Base-by-base conservation (phyloP, 2,329 filamentous ascomycete species). In the Ophiocordyceps camponoti-floridani region DNA sequence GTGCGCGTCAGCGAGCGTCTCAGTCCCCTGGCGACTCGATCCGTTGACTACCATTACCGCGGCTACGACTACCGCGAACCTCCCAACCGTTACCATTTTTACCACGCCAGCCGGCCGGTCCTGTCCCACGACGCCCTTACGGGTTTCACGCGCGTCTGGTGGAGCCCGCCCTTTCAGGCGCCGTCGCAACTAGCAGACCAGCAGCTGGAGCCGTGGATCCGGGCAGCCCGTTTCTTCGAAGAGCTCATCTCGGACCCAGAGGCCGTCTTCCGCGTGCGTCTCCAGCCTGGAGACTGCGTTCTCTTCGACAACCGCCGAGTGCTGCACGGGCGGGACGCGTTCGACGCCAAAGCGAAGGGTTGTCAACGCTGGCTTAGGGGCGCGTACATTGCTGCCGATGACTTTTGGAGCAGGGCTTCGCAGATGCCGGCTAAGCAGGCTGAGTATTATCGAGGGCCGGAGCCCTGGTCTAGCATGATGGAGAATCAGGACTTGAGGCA, bases 231-330 rank as follows among this genome's bases (percentile, higher is more conserved):
- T 31, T 55, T 58, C 2, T 86, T 94, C 53, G 70, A 77, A 43
- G 47, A 57, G 0, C 50, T 73, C 0, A 61, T 91, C 23, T 78
- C 84, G 50, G 56, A 66, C 1, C 62, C 69, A 0, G 56, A 65
- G 4, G 74, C 74, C 47, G 61, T 86, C 44, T 82, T 80, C 55
- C 72, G 89, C 65, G 69, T 81, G 47, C 81, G 81, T 60, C 67
- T 95, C 60, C 66, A 77, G 45, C 77, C 83, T 4, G 91, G 89
- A 3, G 84, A 94, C 55, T 94, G 86, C 57, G 87, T 88, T 12
- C 71, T 98, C n/a, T 96, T 98, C 57, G 82, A 94, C 58, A 96
- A 96, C 57, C 65, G 77, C 47, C 72, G 89, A 16, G 70, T 94
- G n/a, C 61, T 94, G 56, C 91, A 96, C 65, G 89, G 87, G 0